These are phyloP conservation scores for Cladosporium cucumerinum DNA, from an alignment of 2,329 filamentous ascomycete genomes.

Conservation along the genomic window DNA sequence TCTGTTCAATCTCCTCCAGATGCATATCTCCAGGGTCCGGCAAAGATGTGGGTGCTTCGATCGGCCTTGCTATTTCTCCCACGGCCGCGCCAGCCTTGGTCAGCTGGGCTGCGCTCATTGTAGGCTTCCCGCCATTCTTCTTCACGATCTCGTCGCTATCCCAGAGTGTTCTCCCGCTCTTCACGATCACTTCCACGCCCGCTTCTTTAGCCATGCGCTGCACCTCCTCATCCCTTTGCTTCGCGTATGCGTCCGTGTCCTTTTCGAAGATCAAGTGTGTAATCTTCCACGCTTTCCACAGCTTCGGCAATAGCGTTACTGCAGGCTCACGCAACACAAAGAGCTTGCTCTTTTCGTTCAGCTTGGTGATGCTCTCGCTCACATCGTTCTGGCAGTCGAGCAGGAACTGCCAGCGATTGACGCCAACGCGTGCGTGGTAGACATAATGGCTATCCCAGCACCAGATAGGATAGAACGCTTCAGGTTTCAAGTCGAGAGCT, in stretches of 20 bases:
- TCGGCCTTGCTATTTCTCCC: conserved; percentile 59
- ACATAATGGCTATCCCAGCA: conserved; percentile 81
- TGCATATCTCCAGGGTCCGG: conserved; percentile 64
- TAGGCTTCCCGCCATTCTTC: conserved; percentile 64
- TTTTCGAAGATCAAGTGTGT: conserved; percentile 76
- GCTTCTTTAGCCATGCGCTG: conserved; percentile 58
- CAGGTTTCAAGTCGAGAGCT: conserved; percentile 67
- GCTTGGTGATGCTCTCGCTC: conserved; percentile 61
- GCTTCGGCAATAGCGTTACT: conserved; percentile 66
- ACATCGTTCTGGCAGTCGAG: conserved; percentile 72
- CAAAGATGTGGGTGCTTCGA: conserved; percentile 56
- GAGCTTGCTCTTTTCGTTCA: conserved; percentile 69
- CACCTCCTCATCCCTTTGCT: conserved; percentile 60
- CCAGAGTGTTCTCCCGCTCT: conserved; percentile 66
- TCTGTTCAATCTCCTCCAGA: conserved; percentile 55
- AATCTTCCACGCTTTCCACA: conserved; percentile 70
- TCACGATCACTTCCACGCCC: conserved; percentile 65
- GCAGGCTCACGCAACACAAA: conserved; percentile 70
- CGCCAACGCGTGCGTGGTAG: conserved; percentile 65
- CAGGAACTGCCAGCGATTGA: conserved; percentile 73
- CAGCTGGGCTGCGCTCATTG: conserved; percentile 70
- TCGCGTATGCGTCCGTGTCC: conserved; percentile 71
- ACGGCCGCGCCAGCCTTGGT: conserved; percentile 60
- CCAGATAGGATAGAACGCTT: conserved; percentile 72
- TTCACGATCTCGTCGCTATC: conserved; percentile 68